phyloP scores from a whole-genome alignment of 1,284 basidiomycete genomes.

The Ceratobasidium sp. region DNA sequence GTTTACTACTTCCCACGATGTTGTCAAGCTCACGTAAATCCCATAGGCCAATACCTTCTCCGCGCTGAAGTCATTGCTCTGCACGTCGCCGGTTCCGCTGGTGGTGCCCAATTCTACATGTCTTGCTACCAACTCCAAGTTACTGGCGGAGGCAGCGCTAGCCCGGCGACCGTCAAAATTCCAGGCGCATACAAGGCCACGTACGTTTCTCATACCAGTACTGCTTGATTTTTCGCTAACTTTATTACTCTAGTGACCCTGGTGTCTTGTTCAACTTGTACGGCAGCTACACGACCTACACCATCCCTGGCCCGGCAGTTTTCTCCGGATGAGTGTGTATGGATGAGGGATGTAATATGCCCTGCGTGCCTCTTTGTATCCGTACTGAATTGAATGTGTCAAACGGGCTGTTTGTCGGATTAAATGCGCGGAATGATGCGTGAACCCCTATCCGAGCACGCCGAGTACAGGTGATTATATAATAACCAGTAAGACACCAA shows the following conservation, averaged over 20 bases:
- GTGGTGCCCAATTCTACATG: slow-evolving; percentile 55
- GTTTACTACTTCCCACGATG: background rate
- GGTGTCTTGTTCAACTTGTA: slow-evolving; percentile 43
- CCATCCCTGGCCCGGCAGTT: slow-evolving; percentile 50
- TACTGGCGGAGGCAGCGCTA: slow-evolving; percentile 40
- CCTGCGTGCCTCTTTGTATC: background rate
- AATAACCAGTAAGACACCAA: too few species aligned
- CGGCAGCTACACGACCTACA: slow-evolving; percentile 49
- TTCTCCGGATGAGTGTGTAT: slow-evolving; percentile 28
- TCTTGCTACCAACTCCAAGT: slow-evolving; percentile 45
- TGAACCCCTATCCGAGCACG: background rate
- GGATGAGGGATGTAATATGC: background rate
- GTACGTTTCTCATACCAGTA: slow-evolving; percentile 8
- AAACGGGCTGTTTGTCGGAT: too few species aligned
- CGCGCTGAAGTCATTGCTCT: slow-evolving; percentile 60
- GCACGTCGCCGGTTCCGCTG: slow-evolving; percentile 55
- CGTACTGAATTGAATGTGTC: background rate
- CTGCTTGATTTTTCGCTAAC: background rate
- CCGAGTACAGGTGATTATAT: too few species aligned
- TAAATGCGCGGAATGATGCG: too few species aligned
- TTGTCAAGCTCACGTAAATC: background rate
- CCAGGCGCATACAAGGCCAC: slow-evolving; percentile 53
- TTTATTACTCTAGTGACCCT: slow-evolving; percentile 15
- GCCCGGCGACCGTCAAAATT: slow-evolving; percentile 59
- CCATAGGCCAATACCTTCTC: slow-evolving; percentile 58